These are phyloP conservation scores for Volvariella volvacea DNA, from an alignment of 1,284 basidiomycete genomes.

Conservation along the genomic window DNA sequence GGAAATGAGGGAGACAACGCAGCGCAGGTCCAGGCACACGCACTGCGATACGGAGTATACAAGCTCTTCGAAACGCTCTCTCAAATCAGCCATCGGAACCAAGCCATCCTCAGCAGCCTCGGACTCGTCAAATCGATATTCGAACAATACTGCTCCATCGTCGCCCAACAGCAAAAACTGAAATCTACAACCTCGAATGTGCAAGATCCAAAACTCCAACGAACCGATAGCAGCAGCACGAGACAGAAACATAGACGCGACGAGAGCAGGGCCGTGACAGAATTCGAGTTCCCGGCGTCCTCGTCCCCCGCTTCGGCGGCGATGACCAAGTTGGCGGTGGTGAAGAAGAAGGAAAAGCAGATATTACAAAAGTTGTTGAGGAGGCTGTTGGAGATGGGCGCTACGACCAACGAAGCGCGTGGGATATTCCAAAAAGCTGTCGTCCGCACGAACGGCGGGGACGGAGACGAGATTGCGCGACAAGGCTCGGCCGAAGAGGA, in stretches of 20 bases:
- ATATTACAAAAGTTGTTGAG: conserved; percentile 55
- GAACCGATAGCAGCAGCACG: background rate
- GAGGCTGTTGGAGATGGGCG: conserved; percentile 64
- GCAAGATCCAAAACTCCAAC: conserved; percentile 13
- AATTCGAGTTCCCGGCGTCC: no score
- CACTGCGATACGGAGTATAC: conserved; percentile 43
- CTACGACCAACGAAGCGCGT: conserved; percentile 52
- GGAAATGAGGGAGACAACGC: background rate
- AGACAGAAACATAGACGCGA: conserved; percentile 10
- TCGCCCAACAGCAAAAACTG: no score
- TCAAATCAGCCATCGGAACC: conserved; percentile 56
- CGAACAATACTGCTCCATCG: conserved; percentile 20
- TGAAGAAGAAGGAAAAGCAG: conserved; percentile 41
- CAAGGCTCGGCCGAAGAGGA: conserved; percentile 22
- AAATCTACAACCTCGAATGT: no score
- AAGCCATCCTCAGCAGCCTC: conserved; percentile 53
- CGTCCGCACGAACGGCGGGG: background rate
- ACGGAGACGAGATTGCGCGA: conserved; percentile 8
- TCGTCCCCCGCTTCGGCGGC: no score
- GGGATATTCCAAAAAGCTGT: conserved; percentile 55
- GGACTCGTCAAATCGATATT: conserved; percentile 52
- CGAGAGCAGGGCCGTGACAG: conserved; percentile 15
- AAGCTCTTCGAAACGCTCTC: conserved; percentile 59
- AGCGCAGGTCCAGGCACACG: no score
- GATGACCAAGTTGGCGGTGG: no score